Evolutionary conservation across 805 yeast species (phyloP).

Genomic region (Saccharomycopsis sp.): DNA sequence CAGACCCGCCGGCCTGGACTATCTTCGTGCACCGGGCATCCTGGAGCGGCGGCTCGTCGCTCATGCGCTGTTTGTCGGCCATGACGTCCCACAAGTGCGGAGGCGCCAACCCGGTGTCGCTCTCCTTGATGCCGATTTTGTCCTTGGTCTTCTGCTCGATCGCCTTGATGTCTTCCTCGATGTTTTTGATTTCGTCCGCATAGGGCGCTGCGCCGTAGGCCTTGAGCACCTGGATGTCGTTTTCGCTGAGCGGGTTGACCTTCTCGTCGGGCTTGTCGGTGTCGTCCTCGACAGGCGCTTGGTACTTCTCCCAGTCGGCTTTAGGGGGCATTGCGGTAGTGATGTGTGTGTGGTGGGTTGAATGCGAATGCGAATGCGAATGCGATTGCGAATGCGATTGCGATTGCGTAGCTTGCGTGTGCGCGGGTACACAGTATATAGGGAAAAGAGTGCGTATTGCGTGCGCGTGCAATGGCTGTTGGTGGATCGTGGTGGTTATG

Average conservation of each 20-base stretch:
- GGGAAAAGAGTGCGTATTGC: too few relatives aligned
- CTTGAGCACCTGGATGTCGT: constrained; percentile 94
- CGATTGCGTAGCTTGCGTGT: too few relatives aligned
- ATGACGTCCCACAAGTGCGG: constrained; percentile 96
- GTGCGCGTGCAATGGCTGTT: too few relatives aligned
- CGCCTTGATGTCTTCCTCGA: constrained; percentile 80
- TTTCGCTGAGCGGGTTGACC: constrained; percentile 84
- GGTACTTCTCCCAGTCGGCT: constrained; percentile 97
- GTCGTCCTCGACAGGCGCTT: constrained; percentile 72
- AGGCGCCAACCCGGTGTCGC: constrained; percentile 96
- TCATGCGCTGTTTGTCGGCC: constrained; percentile 91
- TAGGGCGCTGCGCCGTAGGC: constrained; percentile 98
- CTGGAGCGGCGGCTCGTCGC: constrained; percentile 92
- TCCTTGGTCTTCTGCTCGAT: constrained; percentile 87
- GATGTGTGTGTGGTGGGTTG: not conserved
- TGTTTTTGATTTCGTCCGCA: constrained; percentile 67
- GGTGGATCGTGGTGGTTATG: too few relatives aligned
- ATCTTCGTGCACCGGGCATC: constrained; percentile 99
- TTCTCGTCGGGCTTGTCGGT: constrained; percentile 54
- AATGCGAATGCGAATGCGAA: too few relatives aligned
- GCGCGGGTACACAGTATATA: too few relatives aligned
- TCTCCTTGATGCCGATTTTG: constrained; percentile 88
- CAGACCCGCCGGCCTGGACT: constrained; percentile 52
- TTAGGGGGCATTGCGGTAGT: constrained; percentile 74
- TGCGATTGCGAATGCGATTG: too few relatives aligned